Evolutionary conservation across 805 yeast genomes (phyloP), one percentile per base, ranked within the genome.

Genomic region (Pichia kluyveri): DNA sequence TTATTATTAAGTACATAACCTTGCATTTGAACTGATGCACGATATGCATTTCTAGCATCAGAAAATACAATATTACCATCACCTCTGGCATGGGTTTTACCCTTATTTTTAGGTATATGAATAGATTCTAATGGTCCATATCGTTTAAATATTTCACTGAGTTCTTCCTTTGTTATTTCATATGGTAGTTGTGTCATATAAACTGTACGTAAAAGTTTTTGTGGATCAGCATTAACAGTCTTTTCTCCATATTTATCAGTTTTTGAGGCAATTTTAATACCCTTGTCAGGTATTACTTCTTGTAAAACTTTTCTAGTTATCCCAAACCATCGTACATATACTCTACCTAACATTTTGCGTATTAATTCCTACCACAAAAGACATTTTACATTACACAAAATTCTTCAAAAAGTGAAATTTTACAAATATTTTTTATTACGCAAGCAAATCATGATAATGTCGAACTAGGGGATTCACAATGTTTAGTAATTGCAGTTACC

Each of bases 1-100:
- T 51, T 32, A 42, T 61, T 54, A n/a, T 61, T 47, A 9, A 63
- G 40, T 32, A 62, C 66, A 37, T 55, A 50, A 5, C 68, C 64
- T 42, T 63, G 66, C 67, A 63, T 61, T 45, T 63, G 66, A 4
- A 49, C 48, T 14, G 49, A 47, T 4, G 67, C 66, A 26, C 56
- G 48, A 10, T 52, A 45, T 15, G 67, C 66, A 17, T 49, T 43
- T 23, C 44, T 36, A 38, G 49, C 47, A 17, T 50, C 49, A 34
- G 51, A 53, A 42, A 60, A 63, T 37, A 56, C 56, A 7, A 62
- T 51, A 18, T 46, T 41, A 2, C 65, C 67, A 43, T 51, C 43
- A 0, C 68, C 67, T 38, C 52, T 55, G 1, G 62, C 54, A 30
- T 52, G 51, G 14, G 44, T 43, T 15, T 54, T 49, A 14, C 49